Evolutionary conservation across 306 rosid species (phyloP).

Genomic region (Bauhinia variegata): DNA sequence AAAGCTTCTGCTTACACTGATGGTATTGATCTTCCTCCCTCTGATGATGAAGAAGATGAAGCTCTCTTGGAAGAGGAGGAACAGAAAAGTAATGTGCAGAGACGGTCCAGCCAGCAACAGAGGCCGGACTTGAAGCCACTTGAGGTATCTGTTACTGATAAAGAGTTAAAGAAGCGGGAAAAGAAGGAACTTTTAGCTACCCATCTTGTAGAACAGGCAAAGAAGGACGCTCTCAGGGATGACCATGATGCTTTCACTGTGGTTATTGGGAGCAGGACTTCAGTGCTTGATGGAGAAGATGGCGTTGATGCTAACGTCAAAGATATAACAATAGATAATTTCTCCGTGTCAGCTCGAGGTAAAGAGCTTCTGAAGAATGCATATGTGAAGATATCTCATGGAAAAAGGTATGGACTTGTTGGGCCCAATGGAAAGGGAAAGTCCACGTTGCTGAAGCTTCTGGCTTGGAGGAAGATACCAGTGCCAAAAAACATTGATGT

Average conservation of each 20-base stretch:
- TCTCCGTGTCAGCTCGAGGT: constrained; percentile 61
- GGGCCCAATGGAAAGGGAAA: constrained; percentile 79
- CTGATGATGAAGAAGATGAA: constrained; percentile 60
- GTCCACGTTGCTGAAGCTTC: constrained; percentile 78
- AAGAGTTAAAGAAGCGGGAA: constrained; percentile 59
- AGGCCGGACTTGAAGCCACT: constrained; percentile 44
- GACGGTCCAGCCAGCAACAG: constrained; percentile 31
- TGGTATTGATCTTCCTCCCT: constrained; percentile 67
- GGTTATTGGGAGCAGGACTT: constrained; percentile 63
- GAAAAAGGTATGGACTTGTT: constrained; percentile 69
- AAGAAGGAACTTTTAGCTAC: constrained; percentile 67
- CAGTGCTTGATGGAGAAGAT: constrained; percentile 64
- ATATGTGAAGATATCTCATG: constrained; percentile 64
- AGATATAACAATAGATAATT: constrained; percentile 57
- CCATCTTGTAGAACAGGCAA: constrained; percentile 54
- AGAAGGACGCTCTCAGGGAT: constrained; percentile 63
- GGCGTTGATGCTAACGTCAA: constrained; percentile 66
- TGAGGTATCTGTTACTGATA: constrained; percentile 48
- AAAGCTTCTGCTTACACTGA: constrained; percentile 52
- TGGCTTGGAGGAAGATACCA: constrained; percentile 89
- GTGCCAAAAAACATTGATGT: constrained; percentile 82
- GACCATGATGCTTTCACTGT: constrained; percentile 84
- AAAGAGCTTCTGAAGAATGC: constrained; percentile 61
- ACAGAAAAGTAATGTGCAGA: constrained; percentile 27
- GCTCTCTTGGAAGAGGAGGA: constrained; percentile 38